Conservation (phyloP, 1,284 basidiomycete species). For the Meira miltonrushii region DNA sequence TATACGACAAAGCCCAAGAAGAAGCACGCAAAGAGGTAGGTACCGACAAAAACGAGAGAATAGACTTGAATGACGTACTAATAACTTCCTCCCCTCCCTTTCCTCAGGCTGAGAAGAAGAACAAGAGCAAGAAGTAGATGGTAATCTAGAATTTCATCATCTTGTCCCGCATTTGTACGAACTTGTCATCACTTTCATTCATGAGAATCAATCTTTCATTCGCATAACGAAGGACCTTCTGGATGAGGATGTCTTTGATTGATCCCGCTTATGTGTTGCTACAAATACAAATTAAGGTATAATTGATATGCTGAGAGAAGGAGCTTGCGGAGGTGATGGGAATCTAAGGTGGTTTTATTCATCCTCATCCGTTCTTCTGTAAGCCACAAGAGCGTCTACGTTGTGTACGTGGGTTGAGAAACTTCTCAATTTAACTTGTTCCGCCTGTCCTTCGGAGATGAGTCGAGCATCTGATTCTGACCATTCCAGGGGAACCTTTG, state of each 20-base stretch:
- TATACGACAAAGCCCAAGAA: constrained; percentile 54
- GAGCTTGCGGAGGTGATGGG: too few species aligned
- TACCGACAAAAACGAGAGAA: background rate
- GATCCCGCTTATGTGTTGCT: too few species aligned
- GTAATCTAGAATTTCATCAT: too few species aligned
- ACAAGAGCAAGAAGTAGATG: constrained; percentile 27
- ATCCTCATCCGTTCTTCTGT: constrained; percentile 52
- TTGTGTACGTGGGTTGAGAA: constrained; percentile 54
- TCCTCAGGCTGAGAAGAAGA: constrained; percentile 33
- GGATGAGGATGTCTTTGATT: too few species aligned
- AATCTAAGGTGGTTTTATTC: constrained; percentile 16
- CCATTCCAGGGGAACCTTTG: constrained; percentile 84
- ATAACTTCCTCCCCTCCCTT: constrained; percentile 1
- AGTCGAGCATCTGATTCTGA: constrained; percentile 89
- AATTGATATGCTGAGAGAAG: too few species aligned
- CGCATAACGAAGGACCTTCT: too few species aligned
- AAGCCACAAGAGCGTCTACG: constrained; percentile 55
- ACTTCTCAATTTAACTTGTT: constrained; percentile 69
- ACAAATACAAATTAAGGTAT: too few species aligned
- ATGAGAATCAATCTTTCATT: too few species aligned
- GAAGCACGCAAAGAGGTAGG: constrained; percentile 22
- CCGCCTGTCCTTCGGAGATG: constrained; percentile 90
- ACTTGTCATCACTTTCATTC: too few species aligned
- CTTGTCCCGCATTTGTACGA: too few species aligned
- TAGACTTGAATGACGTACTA: too few species aligned